A percentile compares a stretch with the other conserved stretches of the same genome.
Conservation (phyloP, 2,329 filamentous ascomycete genomes). For the Penicillium janthinellum region DNA sequence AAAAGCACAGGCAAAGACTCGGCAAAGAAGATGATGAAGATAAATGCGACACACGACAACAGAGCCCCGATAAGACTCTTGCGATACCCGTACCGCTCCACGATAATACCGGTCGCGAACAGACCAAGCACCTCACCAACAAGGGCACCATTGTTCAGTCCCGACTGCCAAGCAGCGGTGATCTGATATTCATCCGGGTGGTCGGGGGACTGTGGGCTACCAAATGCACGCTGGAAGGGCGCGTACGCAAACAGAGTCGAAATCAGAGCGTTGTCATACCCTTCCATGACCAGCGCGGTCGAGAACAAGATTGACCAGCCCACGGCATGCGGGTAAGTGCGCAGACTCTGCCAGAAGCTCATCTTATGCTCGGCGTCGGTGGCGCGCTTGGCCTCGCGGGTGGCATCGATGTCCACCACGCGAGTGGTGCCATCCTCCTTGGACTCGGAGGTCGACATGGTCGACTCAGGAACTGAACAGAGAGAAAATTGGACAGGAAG, state of each 20-base stretch:
- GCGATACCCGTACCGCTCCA: conserved; percentile 64
- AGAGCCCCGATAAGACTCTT: conserved; percentile 65
- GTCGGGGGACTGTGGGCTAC: background rate
- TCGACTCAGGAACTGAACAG: background rate
- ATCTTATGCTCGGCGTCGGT: conserved; percentile 34
- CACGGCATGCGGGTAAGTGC: conserved; percentile 34
- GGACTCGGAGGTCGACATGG: background rate
- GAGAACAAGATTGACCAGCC: conserved; percentile 41
- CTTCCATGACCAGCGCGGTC: conserved; percentile 43
- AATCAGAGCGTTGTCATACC: conserved; percentile 41
- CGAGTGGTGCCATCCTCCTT: background rate
- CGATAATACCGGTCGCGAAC: conserved; percentile 64
- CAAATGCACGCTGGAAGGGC: conserved; percentile 26
- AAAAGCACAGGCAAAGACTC: conserved; percentile 62
- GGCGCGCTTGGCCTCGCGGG: conserved; percentile 21
- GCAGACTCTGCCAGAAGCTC: conserved; percentile 31
- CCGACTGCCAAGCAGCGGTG: conserved; percentile 38
- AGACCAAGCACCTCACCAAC: conserved; percentile 67
- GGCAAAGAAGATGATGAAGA: conserved; percentile 59
- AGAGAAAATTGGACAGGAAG: background rate
- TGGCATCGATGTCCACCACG: background rate
- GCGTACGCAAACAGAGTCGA: conserved; percentile 24
- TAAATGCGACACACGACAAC: conserved; percentile 56
- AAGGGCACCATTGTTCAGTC: conserved; percentile 57
- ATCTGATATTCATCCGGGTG: background rate